Conservation (phyloP, 2,329 filamentous ascomycete species). For the Metarhizium sp. region DNA sequence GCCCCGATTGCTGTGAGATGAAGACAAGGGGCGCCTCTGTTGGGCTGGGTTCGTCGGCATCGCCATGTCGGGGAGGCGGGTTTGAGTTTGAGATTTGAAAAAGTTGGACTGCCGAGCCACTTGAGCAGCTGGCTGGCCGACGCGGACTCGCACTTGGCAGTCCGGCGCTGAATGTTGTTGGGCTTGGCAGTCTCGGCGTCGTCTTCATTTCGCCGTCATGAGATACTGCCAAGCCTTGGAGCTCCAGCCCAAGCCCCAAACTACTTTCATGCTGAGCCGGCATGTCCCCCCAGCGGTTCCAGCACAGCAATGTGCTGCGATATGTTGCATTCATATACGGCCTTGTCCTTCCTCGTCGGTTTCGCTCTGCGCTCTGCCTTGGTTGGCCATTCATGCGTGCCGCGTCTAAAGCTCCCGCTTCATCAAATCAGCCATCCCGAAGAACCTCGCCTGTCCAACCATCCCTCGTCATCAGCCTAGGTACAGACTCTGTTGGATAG, state of each 20-base stretch:
- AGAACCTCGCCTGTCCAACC: neutral
- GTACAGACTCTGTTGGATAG: neutral
- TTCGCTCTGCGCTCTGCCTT: neutral
- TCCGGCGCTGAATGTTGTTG: conserved; percentile 1
- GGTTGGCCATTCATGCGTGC: neutral
- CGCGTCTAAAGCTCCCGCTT: too few relatives aligned
- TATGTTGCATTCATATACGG: neutral
- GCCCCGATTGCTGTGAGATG: neutral
- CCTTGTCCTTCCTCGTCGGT: neutral
- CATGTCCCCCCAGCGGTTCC: neutral
- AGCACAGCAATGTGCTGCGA: neutral
- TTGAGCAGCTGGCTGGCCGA: neutral
- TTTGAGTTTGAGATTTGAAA: too few relatives aligned
- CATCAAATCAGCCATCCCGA: too few relatives aligned
- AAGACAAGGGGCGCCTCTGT: too few relatives aligned
- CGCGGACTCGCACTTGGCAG: conserved; percentile 1
- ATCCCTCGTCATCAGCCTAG: neutral
- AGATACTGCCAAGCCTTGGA: conserved; percentile 11
- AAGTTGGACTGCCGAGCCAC: conserved; percentile 1
- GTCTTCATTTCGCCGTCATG: conserved; percentile 5
- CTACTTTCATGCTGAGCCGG: conserved; percentile 1
- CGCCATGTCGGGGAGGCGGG: too few relatives aligned
- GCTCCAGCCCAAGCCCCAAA: conserved; percentile 5
- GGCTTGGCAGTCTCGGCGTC: conserved; percentile 14
- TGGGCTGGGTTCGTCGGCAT: too few relatives aligned